Base-by-base conservation (phyloP, 305 asterid species). In the Fraxinus albicans region DNA sequence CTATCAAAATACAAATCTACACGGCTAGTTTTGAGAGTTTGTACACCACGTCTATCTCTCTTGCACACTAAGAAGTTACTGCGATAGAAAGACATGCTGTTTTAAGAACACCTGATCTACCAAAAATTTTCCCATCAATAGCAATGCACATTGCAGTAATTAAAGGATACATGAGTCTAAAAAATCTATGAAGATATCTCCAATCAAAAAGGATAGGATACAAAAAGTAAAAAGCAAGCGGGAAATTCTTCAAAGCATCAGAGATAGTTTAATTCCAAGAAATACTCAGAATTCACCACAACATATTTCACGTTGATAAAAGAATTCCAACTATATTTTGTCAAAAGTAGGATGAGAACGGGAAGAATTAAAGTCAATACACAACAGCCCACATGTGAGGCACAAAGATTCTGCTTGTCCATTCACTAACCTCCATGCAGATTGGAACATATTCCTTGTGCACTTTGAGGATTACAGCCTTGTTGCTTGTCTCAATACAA, bases 361-460 rank as follows among this genome's bases (percentile, higher is more conserved):
- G 60, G 31, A 19, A 77, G 40, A 65, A 75, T 29, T 67, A 47
- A 83, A 83, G 29, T 40, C 44, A 67, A 55, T 7, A 76, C 19
- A 70, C 60, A 69, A 47, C 42, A 40, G 35, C 9, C 9, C n/a
- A 60, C 38, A 23, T 13, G 72, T 12, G 76, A 34, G n/a, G 80
- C 80, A 38, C 38, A 77, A 63, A 82, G 65, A 34, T 73, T 70
- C 2, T 77, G 85, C 77, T 1, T 63, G 69, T 79, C 53, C 27
- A 80, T 60, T 65, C 77, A 87, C 98, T 89, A 47, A 97, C 99
- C 98, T 97, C 99, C 99, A 97, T 97, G 90, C 97, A 95, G 83
- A 97, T 93, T 33, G 98, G 91, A 87, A 97, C 99, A 84, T 94
- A 97, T 84, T 97, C 99, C 95, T 97, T 97, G 84, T 95, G 99